Evolutionary conservation across 2,329 filamentous ascomycete genomes (phyloP).

Genomic region (Tolypocladium tropicale): DNA sequence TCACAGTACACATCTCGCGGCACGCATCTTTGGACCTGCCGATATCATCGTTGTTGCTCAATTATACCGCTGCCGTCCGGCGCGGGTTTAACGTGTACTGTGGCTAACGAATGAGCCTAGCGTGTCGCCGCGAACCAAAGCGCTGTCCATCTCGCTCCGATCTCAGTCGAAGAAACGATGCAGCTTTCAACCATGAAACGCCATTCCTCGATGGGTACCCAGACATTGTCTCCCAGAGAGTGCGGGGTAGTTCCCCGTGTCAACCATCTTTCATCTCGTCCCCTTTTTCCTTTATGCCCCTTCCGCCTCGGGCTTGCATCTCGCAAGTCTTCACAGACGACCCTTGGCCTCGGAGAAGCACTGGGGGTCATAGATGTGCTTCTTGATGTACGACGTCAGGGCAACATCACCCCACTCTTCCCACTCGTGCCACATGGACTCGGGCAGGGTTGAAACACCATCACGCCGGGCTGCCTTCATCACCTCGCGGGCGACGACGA

Average conservation of each 20-base stretch:
- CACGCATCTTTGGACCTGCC: not conserved
- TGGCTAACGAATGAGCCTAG: slow-evolving; percentile 3
- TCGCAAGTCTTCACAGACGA: slow-evolving; percentile 14
- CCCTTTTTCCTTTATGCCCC: not conserved
- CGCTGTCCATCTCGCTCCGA: not conserved
- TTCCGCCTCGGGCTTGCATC: not conserved
- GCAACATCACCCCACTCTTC: slow-evolving; percentile 60
- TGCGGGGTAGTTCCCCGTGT: not conserved
- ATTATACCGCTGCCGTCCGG: not conserved
- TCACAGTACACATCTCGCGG: not conserved
- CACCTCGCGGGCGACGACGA: slow-evolving; percentile 79
- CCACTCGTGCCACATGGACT: slow-evolving; percentile 63
- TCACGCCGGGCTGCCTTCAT: slow-evolving; percentile 85
- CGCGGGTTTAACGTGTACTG: not conserved
- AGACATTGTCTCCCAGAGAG: not conserved
- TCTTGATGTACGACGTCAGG: slow-evolving; percentile 49
- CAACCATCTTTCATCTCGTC: not conserved
- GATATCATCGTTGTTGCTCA: not conserved
- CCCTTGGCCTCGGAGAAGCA: slow-evolving; percentile 26
- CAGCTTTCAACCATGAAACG: slow-evolving; percentile 1
- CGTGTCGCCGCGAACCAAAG: not conserved
- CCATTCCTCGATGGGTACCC: not conserved
- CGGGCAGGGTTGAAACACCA: slow-evolving; percentile 59
- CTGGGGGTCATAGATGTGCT: slow-evolving; percentile 49
- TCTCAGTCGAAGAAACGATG: not conserved